These are phyloP conservation scores for Epichloe uncinata DNA, from an alignment of 2,329 filamentous ascomycete genomes.

Conservation along the genomic window DNA sequence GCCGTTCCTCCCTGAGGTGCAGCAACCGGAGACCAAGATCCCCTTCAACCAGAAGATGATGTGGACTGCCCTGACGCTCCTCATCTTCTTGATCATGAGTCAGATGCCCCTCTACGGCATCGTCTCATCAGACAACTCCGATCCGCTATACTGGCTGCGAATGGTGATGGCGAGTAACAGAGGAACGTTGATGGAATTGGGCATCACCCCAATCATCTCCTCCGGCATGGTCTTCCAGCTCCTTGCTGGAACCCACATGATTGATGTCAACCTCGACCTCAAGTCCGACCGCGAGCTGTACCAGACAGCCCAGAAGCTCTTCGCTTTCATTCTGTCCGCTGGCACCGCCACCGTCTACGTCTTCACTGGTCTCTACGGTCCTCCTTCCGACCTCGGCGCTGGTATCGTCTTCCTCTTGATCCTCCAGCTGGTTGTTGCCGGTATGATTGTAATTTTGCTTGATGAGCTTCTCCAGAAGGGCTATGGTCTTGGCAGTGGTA, in stretches of 20 bases:
- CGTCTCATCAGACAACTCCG: constrained; percentile 95
- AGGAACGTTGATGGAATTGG: constrained; percentile 89
- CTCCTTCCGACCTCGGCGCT: constrained; percentile 89
- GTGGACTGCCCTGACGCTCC: constrained; percentile 86
- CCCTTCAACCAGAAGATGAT: constrained; percentile 98
- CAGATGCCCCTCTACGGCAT: constrained; percentile 99
- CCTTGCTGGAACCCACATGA: constrained; percentile 96
- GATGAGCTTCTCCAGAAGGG: constrained; percentile 99
- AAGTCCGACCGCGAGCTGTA: constrained; percentile 99
- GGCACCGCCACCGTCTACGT: constrained; percentile 97
- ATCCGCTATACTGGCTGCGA: constrained; percentile 97
- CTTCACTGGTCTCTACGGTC: constrained; percentile 93
- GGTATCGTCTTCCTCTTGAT: constrained; percentile 98
- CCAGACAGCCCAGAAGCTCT: constrained; percentile 98
- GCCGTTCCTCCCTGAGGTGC: constrained; percentile 98
- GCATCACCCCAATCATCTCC: constrained; percentile 97
- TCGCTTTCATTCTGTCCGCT: constrained; percentile 94
- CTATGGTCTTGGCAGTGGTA: constrained; percentile 95
- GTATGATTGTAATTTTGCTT: constrained; percentile 96
- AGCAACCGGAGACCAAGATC: constrained; percentile 95
- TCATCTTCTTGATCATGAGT: constrained; percentile 99
- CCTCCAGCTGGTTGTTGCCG: constrained; percentile 92
- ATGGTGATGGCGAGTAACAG: constrained; percentile 99
- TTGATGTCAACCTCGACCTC: constrained; percentile 99
- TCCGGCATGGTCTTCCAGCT: constrained; percentile 99